Evolutionary conservation across 352 stramenopile species (phyloP), one percentile per base, ranked within the genome.

Genomic region (Phytophthora podocarpi): DNA sequence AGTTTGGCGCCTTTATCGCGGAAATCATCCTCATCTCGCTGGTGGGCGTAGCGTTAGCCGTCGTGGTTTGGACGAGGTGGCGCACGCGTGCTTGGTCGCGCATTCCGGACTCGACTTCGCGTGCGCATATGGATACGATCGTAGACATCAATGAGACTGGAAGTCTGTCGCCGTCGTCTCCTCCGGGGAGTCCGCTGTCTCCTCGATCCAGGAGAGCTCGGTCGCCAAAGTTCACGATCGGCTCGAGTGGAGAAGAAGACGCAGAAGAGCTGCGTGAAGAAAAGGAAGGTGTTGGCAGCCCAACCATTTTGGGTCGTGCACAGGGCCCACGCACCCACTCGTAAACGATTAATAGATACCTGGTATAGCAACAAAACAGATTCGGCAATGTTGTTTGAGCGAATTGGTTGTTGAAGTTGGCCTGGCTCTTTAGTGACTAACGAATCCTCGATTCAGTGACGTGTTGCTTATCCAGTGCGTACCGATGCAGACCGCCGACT

Each of bases 81-180:
- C 74, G 67, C n/a, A 77, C 69, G n/a, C 51, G 85, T 13, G 64
- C 77, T 27, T 92, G 83, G 83, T 76, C 74, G 1, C 77, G 77
- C 8, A 80, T 86, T 37, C 76, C 77, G 4, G 61, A 75, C 4
- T 37, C 36, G 1, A 49, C 73, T 4, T 70, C 74, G 20, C 64
- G 59, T 37, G 53, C 59, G 1, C 32, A 71, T 0, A 56, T 65
- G 23, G 42, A 71, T 20, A 37, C 50, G 6, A 59, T 70, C 13
- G 51, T 59, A 23, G 59, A 70, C 26, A 67, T 74, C 5, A 57
- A 70, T 13, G 51, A 64, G 10, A 55, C 24, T 9, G 31, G 39
- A 18, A 47, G 36, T 34, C 21, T 46, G 5, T 56, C 47, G 9
- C 53, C 59, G 9, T 67, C 41, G 48, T 68, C 23, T 63, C 50